Base-by-base conservation (phyloP, 2,329 filamentous ascomycete species). In the Verticillium alfalfae region DNA sequence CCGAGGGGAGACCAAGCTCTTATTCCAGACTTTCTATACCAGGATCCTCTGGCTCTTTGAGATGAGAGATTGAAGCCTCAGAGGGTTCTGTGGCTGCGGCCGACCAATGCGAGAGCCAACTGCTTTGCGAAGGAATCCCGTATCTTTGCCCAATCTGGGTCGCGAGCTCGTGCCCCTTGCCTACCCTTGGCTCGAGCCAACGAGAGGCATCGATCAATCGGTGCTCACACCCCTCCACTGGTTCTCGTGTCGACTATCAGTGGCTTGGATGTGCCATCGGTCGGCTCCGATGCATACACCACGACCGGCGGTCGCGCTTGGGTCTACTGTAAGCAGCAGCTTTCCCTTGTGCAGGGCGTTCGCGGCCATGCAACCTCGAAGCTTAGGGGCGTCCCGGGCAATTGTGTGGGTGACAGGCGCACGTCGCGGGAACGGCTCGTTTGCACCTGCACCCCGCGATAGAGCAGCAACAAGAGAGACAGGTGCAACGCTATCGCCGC, bases 111-210 rank as follows among this genome's bases (percentile, higher is more conserved):
- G 45, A 52, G 45, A 18, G 45, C 45, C 18, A 18, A n/a, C 16
- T 22, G 10, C 45, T 9, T 52, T 18, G 9, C 3, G 45, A 52
- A 52, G 18, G 18, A 52, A 22, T 52, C 57, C 57, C 57, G 57
- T 58, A 58, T 58, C 57, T 49, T 45, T 34, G 38, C 57, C 57
- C 57, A 58, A 58, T 58, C 57, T 58, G 57, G 57, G 41, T 37
- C 18, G 26, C 31, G 38, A 49, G 38, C 57, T 26, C 26, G 45
- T 52, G 45, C 22, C 37, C 57, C 57, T 34, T 26, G 38, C 22
- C 16, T 13, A 37, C 22, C 31, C 55, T 57, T 37, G 34, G 55
- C 16, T 22, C 34, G 36, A 57, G 34, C 34, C 34, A 15, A 36
- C 57, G 57, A 58, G 22, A 22, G 13, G n/a, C 16, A 26, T 5